A percentile compares a stretch with the other conserved stretches of the same genome.
phyloP scores from a whole-genome alignment of 768 basidiomycete species.

The Suillus tomentosus region DNA sequence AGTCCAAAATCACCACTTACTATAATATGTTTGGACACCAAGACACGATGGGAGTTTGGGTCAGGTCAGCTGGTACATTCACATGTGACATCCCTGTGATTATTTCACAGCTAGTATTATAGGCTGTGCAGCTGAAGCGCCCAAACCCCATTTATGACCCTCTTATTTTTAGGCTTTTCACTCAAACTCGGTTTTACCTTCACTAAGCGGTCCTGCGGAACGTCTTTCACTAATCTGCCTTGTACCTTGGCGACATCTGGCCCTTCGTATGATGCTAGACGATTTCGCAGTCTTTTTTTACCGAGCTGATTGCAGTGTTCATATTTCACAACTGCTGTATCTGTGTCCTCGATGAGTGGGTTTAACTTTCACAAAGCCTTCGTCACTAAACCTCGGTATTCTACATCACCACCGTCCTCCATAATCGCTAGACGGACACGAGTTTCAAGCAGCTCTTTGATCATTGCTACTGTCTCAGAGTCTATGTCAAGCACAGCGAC shows the following conservation, averaged over 20 bases:
- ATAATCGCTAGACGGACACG: constrained; percentile 95
- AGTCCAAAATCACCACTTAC: too few relatives aligned
- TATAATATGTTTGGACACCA: too few relatives aligned
- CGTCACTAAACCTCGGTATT: constrained; percentile 88
- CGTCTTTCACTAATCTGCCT: background rate
- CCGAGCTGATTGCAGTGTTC: too few relatives aligned
- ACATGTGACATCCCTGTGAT: too few relatives aligned
- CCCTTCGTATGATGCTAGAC: background rate
- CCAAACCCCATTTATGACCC: too few relatives aligned
- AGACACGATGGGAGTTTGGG: too few relatives aligned
- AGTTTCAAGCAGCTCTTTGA: constrained; percentile 95
- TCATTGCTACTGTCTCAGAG: constrained; percentile 97
- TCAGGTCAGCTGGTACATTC: background rate
- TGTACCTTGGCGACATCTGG: background rate
- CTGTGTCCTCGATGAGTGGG: too few relatives aligned
- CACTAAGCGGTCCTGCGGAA: background rate
- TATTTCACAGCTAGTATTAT: too few relatives aligned
- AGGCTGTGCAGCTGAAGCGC: too few relatives aligned
- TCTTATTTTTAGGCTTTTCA: background rate
- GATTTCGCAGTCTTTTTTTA: background rate
- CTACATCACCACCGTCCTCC: constrained; percentile 99
- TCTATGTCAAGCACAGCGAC: constrained; percentile 70
- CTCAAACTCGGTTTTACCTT: background rate
- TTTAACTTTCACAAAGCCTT: constrained; percentile 57
- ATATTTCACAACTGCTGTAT: too few relatives aligned